phyloP scores from a whole-genome alignment of 2,329 filamentous ascomycete genomes.

The Beauveria scarabaeidicola region DNA sequence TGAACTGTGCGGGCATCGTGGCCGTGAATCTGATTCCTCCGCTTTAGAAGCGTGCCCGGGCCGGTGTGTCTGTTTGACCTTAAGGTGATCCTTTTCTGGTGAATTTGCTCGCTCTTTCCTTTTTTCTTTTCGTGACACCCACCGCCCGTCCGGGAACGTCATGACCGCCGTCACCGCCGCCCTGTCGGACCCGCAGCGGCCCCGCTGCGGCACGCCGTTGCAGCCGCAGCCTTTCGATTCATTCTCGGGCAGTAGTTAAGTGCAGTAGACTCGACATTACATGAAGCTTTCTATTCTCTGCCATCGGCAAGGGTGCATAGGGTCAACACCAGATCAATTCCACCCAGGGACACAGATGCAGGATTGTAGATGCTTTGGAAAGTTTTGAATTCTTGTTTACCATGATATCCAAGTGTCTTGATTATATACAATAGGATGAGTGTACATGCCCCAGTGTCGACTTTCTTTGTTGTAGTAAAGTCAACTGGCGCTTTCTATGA shows the following conservation, averaged over 20 bases:
- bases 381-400: background rate
- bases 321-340: constrained; percentile 9
- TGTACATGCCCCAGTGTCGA: background rate
- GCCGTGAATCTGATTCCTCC: too few relatives aligned
- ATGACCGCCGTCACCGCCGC: background rate
- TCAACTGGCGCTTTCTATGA: background rate
- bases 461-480: background rate
- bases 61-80: too few relatives aligned
- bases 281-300: too few relatives aligned
- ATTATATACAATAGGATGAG: background rate
- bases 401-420: background rate
- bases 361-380: background rate
- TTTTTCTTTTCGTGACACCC: background rate
- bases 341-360: background rate
- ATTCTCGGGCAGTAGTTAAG: constrained; percentile 51
- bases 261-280: too few relatives aligned
- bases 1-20: too few relatives aligned
- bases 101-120: background rate
- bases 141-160: background rate
- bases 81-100: too few relatives aligned
- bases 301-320: constrained; percentile 29
- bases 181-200: background rate
- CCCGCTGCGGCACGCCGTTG: background rate
- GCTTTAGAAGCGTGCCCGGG: too few relatives aligned
- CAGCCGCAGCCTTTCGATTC: constrained; percentile 20